Percentiles rank a stretch among this genome's conserved stretches.
These are phyloP conservation scores for Dianthus caryophyllus DNA, from an alignment of 148 eudicot genomes.

Conservation along the genomic window DNA sequence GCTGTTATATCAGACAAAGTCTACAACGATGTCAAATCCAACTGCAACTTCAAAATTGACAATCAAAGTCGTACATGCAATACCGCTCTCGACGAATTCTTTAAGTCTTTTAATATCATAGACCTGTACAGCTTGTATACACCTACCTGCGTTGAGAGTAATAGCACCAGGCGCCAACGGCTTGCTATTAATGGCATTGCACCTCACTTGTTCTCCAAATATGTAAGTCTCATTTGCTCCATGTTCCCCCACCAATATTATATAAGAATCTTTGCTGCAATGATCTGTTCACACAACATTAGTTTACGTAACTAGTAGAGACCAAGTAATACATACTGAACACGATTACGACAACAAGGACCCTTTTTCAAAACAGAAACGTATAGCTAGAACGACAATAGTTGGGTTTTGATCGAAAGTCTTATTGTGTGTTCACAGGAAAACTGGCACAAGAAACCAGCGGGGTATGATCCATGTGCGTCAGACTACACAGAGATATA, in stretches of 20 bases:
- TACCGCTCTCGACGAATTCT: constrained; percentile 42
- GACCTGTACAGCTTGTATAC: constrained; percentile 93
- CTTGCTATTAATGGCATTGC: constrained; percentile 35
- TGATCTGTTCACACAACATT: no score
- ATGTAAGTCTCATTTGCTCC: constrained; percentile 34
- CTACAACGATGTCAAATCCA: constrained; percentile 36
- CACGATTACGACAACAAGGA: no score
- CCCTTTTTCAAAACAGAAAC: no score
- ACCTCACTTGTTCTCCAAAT: constrained; percentile 50
- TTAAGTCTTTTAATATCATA: constrained; percentile 53
- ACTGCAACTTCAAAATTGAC: constrained; percentile 48
- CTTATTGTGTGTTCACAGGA: constrained; percentile 23
- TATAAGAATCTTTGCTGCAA: no score
- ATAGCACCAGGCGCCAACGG: constrained; percentile 19
- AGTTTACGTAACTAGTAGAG: no score
- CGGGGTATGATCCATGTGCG: constrained; percentile 57
- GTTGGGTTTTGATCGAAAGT: not conserved
- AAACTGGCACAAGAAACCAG: constrained; percentile 39
- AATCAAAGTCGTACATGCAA: constrained; percentile 31
- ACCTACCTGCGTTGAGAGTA: constrained; percentile 35
- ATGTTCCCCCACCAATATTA: no score
- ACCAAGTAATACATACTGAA: no score
- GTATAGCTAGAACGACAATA: no score
- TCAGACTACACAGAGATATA: constrained; percentile 49
- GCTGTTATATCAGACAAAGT: constrained; percentile 72